phyloP scores from a whole-genome alignment of 2,329 filamentous ascomycete species.

The Hypomyces perniciosus region DNA sequence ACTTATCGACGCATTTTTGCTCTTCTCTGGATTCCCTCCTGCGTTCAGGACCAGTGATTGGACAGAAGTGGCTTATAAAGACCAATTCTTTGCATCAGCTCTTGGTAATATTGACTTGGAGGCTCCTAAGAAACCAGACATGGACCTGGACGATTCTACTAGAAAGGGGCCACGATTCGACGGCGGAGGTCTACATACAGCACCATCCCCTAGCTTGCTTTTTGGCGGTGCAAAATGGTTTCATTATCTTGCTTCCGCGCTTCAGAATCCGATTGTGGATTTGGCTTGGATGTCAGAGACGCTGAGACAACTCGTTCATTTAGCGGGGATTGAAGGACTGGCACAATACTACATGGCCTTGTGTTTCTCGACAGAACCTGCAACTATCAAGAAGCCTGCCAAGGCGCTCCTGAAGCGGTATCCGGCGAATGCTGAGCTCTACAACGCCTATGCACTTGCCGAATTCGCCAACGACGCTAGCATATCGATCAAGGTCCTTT shows the following conservation, averaged over 20 bases:
- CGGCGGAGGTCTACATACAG: conserved; percentile 24
- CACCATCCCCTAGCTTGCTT: conserved; percentile 44
- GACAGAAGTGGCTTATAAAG: conserved; percentile 25
- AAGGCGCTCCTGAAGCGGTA: conserved; percentile 67
- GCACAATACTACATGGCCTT: conserved; percentile 67
- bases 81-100: conserved; percentile 23
- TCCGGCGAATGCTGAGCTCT: conserved; percentile 59
- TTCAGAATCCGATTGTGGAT: conserved; percentile 22
- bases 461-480: conserved; percentile 53
- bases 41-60: conserved; percentile 23
- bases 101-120: conserved; percentile 3
- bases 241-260: conserved; percentile 28
- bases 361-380: conserved; percentile 49
- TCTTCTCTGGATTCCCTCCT: conserved; percentile 61
- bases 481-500: conserved; percentile 58
- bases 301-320: conserved; percentile 54
- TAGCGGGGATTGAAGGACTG: conserved; percentile 32
- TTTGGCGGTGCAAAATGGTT: conserved; percentile 46
- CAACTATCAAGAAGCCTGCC: conserved; percentile 59
- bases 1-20: conserved; percentile 64
- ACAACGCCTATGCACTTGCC: conserved; percentile 72
- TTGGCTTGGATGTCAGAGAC: conserved; percentile 46
- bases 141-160: conserved; percentile 17
- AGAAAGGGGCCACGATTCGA: conserved; percentile 25
- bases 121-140: conserved; percentile 8